Base-by-base conservation (phyloP, 495 filamentous ascomycete species). In the Mytilinidion resinicola region DNA sequence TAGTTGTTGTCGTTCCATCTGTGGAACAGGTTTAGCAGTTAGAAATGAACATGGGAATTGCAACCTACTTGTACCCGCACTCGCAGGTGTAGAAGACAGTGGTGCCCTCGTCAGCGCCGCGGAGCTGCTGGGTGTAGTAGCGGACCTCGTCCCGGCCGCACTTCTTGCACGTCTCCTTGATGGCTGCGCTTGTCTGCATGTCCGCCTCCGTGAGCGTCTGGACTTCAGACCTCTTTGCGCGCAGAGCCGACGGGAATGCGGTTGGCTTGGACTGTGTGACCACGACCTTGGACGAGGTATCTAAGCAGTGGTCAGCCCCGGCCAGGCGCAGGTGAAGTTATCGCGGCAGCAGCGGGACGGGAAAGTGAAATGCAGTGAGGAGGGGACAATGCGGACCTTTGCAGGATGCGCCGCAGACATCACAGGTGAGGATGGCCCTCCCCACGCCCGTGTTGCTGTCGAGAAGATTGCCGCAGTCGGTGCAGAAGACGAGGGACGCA, bases 61-160 rank as follows among this genome's bases (percentile, higher is more conserved):
- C n/a, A 14, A 67, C 85, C 69, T 80, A 95, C 89, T 85, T 91
- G 70, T 89, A 75, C 56, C 89, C 88, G 67, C 91, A 96, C 39
- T 73, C 62, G 73, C 91, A 96, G 30, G 79, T 85, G 70, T 88
- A 95, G 64, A 96, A 91, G 38, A 93, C 85, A 1, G 91, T 96
- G 63, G 84, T 88, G 51, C 95, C 95, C 80, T 97, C 95, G 72
- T 97, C 93, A 4, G 93, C 95, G 76, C 90, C 85, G 56, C 92
- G 82, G 69, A 96, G 74, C 70, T 98, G 95, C 49, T 90, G 81
- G 3, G 89, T 85, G 33, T 85, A 88, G 69, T 82, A 97, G 67
- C 84, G 87, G 72, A 97, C 89, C 67, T 96, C 87, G 46, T 81
- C 83, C 51, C 83, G 79, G 6, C 86, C 90, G 70, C 92, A 97